A percentile compares a stretch with the other conserved stretches of the same genome.
Conservation (phyloP, 2,329 filamentous ascomycete genomes). For the Capronia americana region DNA sequence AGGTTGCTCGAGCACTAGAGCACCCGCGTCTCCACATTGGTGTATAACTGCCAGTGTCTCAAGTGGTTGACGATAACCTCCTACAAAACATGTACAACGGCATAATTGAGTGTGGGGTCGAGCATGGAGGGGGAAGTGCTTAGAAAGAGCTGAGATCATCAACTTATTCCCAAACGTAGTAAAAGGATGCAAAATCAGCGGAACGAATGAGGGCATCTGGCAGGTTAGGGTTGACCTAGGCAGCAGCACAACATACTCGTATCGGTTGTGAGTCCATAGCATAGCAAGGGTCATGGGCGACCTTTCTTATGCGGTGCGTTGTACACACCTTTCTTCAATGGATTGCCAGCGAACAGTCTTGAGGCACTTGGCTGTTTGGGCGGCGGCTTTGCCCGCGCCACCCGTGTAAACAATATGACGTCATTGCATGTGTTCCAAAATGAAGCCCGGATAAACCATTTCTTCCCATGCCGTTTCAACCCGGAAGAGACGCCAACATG, state of each 20-base stretch:
- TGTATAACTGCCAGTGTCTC: neutral
- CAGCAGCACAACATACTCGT: neutral
- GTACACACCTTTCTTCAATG: neutral
- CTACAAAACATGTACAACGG: conserved; percentile 3
- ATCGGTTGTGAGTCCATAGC: neutral
- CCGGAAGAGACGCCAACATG: neutral
- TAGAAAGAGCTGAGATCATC: conserved; percentile 17
- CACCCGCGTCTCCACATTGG: neutral
- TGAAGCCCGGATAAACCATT: conserved; percentile 5
- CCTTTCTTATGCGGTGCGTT: neutral
- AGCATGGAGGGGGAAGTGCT: neutral
- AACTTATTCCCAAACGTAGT: neutral
- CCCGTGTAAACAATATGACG: neutral
- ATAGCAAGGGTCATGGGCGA: neutral
- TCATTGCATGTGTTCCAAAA: neutral
- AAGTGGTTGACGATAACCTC: neutral
- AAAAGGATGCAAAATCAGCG: neutral
- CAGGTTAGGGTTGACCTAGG: neutral
- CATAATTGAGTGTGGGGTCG: neutral
- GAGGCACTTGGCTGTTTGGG: no score
- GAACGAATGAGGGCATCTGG: neutral
- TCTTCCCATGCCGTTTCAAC: neutral
- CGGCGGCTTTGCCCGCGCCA: no score
- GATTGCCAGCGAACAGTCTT: neutral
- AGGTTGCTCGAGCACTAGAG: conserved; percentile 70